These are phyloP conservation scores for Jimgerdemannia flammicorona DNA, from an alignment of 192 early-diverging fungal species.

Conservation along the genomic window DNA sequence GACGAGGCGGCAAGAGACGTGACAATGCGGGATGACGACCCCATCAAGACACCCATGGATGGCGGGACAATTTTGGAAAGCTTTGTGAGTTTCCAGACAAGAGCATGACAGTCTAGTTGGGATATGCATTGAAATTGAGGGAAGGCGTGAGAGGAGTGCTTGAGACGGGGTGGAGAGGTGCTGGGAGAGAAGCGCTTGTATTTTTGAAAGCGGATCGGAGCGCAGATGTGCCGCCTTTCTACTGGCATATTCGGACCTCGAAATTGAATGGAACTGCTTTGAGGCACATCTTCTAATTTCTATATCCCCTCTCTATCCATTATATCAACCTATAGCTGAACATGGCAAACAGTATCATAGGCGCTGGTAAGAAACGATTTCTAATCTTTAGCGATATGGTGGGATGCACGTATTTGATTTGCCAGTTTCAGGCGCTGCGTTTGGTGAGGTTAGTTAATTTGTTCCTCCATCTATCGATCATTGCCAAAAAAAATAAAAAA, in stretches of 20 bases:
- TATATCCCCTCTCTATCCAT: neutral
- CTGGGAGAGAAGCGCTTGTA: neutral
- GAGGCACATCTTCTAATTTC: neutral
- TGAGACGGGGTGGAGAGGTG: no score
- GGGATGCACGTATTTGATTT: no score
- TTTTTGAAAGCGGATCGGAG: neutral
- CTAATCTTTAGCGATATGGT: no score
- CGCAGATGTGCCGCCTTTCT: neutral
- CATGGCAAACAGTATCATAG: slow-evolving; percentile 93
- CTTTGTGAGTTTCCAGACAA: slow-evolving; percentile 27
- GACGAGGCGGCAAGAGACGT: neutral
- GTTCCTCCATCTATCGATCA: no score
- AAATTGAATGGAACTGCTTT: no score
- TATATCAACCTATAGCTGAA: slow-evolving; percentile 44
- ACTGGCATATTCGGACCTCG: no score
- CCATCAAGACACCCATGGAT: slow-evolving; percentile 34
- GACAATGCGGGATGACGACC: neutral
- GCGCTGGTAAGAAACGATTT: slow-evolving; percentile 56
- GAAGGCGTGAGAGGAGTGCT: neutral
- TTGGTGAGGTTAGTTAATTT: no score
- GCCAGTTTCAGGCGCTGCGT: no score
- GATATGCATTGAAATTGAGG: neutral
- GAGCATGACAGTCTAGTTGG: neutral
- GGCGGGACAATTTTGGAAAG: slow-evolving; percentile 54
- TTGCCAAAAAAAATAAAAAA: no score